Base-by-base conservation (phyloP, 352 stramenopile genomes). In the Globisporangium abappressorium region DNA sequence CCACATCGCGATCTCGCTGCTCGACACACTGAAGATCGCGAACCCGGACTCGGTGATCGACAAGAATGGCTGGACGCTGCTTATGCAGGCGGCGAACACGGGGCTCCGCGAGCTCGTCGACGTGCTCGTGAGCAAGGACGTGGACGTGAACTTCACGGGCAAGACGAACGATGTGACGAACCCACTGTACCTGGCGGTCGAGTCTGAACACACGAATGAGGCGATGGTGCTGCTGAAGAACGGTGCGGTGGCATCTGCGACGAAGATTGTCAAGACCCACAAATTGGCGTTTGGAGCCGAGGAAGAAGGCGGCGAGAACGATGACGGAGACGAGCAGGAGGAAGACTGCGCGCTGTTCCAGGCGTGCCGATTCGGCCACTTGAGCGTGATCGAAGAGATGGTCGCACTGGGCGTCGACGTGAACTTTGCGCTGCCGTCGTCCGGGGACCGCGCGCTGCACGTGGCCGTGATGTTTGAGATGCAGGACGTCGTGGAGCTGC, bases 401-500 rank as follows among this genome's bases (percentile, higher is more conserved):
- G 62, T 95, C 28, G 80, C 80, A 12, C 68, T 82, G 22, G 82
- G 70, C 47, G 81, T 91, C 47, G 80, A 94, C 64, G 61, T 94
- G 26, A 92, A 92, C 72, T 91, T 89, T 38, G 70, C 80, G 46
- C 64, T 92, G 18, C 84, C 85, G 0, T 79, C 77, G 9, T 83
- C 69, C 4, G 87, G 86, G 9, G 88, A 95, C 66, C 75, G 84
- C 34, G 84, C 85, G 69, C 72, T 95, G 30, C 87, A 94, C 68
- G 81, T 94, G 26, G 85, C 84, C 41, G 78, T 91, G 18, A 93
- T 93, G 80, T 93, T 92, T 61, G 88, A 93, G 65, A 93, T 91
- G 80, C 74, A 91, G 51, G 80, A 90, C 22, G 82, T 95, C n/a
- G 85, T 92, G 28, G 75, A 92, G 67, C 66, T 91, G 41, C 72